Conservation (phyloP, 2,329 filamentous ascomycete species). For the Fusarium begoniae region DNA sequence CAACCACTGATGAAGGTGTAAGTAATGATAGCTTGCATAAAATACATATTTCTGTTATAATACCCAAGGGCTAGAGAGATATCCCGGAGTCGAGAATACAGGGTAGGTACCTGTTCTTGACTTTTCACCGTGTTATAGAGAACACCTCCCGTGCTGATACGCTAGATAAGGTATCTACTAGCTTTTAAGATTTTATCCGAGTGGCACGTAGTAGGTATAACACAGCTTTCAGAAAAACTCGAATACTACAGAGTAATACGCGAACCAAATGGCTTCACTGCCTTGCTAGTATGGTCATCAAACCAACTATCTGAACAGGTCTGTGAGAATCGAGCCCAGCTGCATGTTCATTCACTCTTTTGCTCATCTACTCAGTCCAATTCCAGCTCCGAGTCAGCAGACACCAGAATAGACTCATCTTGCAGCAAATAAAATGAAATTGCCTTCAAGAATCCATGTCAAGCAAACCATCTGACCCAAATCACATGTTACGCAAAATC, state of each 20-base stretch:
- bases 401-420: neutral
- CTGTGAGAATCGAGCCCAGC: neutral
- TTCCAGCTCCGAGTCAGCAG: neutral
- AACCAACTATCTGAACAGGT: no score
- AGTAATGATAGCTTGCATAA: neutral
- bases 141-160: neutral
- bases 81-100: neutral
- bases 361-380: neutral
- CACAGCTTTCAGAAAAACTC: neutral
- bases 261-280: neutral
- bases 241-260: neutral
- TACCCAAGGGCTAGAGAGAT: neutral
- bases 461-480: constrained; percentile 1
- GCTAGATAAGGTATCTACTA: neutral
- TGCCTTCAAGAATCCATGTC: neutral
- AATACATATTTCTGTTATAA: neutral
- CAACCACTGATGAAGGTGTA: no score
- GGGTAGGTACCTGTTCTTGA: neutral
- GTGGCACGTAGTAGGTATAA: neutral
- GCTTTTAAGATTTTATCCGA: neutral
- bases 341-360: rapidly evolving
- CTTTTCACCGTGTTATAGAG: neutral
- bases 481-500: neutral
- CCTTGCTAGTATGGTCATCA: neutral
- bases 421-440: neutral